Percentiles rank a stretch among this genome's conserved stretches.
Evolutionary conservation across 176 grass and related monocot genomes (phyloP).

Genomic region (Eragrostis nindensis): DNA sequence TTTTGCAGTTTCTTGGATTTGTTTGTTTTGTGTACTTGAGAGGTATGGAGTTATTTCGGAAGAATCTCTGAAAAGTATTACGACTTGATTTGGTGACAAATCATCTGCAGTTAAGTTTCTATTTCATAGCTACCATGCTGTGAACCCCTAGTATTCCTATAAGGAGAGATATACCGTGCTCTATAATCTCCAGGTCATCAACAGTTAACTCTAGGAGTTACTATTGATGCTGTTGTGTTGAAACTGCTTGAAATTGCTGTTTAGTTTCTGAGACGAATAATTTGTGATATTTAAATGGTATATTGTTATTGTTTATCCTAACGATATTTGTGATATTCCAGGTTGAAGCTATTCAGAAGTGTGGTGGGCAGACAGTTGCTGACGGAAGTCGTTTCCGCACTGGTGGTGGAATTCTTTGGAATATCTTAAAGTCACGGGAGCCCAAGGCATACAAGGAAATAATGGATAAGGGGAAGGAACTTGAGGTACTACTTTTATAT

Average conservation of each 20-base stretch:
- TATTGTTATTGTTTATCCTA: slow-evolving; percentile 22
- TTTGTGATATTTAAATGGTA: not conserved
- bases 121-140: slow-evolving; percentile 47
- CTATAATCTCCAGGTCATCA: not conserved
- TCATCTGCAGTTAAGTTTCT: slow-evolving; percentile 63
- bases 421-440: slow-evolving; percentile 93
- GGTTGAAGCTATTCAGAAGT: slow-evolving; percentile 92
- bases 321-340: slow-evolving; percentile 39
- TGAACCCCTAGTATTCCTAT: slow-evolving; percentile 13
- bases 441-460: slow-evolving; percentile 98
- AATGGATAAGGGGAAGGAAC: slow-evolving; percentile 84
- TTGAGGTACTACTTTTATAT: slow-evolving; percentile 67
- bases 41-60: slow-evolving; percentile 55
- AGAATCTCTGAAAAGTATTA: slow-evolving; percentile 49
- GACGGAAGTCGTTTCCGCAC: slow-evolving; percentile 84
- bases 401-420: slow-evolving; percentile 96
- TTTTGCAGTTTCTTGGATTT: slow-evolving; percentile 67
- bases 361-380: slow-evolving; percentile 78
- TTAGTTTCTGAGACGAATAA: not conserved
- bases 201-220: not conserved
- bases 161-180: not conserved
- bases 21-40: slow-evolving; percentile 63
- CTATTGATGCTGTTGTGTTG: not conserved
- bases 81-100: slow-evolving; percentile 52
- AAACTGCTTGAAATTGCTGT: not conserved